Evolutionary conservation across 257 asterid genomes (phyloP).

Genomic region (Mitragyna speciosa): DNA sequence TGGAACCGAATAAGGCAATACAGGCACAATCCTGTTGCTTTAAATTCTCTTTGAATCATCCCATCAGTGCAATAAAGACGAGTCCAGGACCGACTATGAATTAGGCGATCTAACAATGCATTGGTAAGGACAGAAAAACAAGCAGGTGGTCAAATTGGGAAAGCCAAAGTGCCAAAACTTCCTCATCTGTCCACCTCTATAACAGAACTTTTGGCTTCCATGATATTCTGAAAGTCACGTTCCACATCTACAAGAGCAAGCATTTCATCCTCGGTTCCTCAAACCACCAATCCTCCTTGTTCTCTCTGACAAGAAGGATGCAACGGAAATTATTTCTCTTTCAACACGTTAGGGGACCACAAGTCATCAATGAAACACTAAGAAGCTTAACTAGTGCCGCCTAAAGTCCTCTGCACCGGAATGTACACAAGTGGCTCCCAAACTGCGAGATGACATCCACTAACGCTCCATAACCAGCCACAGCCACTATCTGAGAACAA

Average conservation of each 20-base stretch:
- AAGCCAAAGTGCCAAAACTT: not conserved
- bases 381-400: not conserved
- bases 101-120: not conserved
- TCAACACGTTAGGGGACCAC: not conserved
- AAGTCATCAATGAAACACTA: not conserved
- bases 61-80: too few relatives aligned
- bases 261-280: not conserved
- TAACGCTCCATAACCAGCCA: conserved; percentile 87
- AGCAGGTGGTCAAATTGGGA: not conserved
- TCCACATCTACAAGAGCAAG: not conserved
- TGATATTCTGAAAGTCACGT: not conserved
- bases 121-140: too few relatives aligned
- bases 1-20: too few relatives aligned
- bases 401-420: conserved; percentile 60
- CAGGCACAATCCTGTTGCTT: too few relatives aligned
- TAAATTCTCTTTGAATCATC: too few relatives aligned
- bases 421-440: conserved; percentile 88
- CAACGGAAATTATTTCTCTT: too few relatives aligned
- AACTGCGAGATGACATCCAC: conserved; percentile 92
- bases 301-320: not conserved
- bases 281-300: not conserved
- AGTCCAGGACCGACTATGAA: too few relatives aligned
- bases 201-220: not conserved
- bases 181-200: not conserved
- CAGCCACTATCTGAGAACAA: conserved; percentile 64